phyloP scores from a whole-genome alignment of 106 monocot genomes.

The Platanthera guangdongensis region DNA sequence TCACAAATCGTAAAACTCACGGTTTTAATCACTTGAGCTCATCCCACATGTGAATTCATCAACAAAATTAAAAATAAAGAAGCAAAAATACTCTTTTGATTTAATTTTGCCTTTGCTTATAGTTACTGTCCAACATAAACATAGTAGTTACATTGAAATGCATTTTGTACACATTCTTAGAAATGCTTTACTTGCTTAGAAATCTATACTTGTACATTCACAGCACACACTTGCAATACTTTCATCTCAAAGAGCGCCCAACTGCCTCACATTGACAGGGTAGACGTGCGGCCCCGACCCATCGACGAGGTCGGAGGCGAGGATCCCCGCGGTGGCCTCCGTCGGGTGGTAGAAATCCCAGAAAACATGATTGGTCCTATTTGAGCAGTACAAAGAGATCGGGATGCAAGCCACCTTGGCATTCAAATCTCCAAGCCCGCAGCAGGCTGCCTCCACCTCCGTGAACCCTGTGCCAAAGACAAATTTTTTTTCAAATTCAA shows the following conservation, averaged over 20 bases:
- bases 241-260: conserved; percentile 17
- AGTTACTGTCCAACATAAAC: not conserved
- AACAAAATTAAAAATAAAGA: not conserved
- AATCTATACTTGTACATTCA: not conserved
- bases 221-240: not conserved
- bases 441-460: conserved; percentile 50
- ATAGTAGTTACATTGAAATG: not conserved
- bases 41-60: not conserved
- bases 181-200: not conserved
- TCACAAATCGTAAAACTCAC: not conserved
- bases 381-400: conserved; percentile 30
- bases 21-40: not conserved
- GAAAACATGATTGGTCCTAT: conserved; percentile 34
- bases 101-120: not conserved
- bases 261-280: conserved; percentile 28
- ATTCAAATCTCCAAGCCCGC: conserved; percentile 48
- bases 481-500: not conserved
- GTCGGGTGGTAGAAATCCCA: conserved; percentile 62
- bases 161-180: not conserved
- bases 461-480: conserved; percentile 27
- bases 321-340: conserved; percentile 9
- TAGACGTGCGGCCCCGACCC: conserved; percentile 18
- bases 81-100: not conserved
- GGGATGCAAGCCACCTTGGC: conserved; percentile 44
- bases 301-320: conserved; percentile 12